Conservation (phyloP, 306 rosid species). For the Glycine soja region DNA sequence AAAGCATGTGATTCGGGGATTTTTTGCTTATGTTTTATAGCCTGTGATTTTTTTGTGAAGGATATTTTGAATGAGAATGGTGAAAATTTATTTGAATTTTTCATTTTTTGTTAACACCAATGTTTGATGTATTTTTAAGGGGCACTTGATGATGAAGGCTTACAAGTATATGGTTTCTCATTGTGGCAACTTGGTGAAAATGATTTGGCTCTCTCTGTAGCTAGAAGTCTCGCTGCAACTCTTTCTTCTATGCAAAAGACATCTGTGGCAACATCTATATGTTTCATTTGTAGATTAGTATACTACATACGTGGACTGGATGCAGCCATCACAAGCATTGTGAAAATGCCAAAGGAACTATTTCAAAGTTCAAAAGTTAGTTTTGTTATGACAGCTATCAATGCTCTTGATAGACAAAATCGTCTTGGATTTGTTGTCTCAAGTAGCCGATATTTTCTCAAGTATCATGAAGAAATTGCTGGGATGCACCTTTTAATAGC, state of each 20-base stretch:
- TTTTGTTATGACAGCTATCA: constrained; percentile 79
- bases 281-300: constrained; percentile 77
- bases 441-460: constrained; percentile 61
- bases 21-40: constrained; percentile 22
- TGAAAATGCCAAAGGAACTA: constrained; percentile 79
- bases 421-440: constrained; percentile 69
- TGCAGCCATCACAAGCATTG: constrained; percentile 61
- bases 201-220: constrained; percentile 70
- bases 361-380: constrained; percentile 76
- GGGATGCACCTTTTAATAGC: constrained; percentile 81
- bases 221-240: constrained; percentile 61
- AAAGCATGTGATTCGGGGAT: constrained; percentile 23
- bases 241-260: constrained; percentile 67
- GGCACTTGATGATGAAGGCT: constrained; percentile 70
- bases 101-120: constrained; percentile 40
- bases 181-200: constrained; percentile 80
- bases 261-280: constrained; percentile 58
- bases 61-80: constrained; percentile 32
- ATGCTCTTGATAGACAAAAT: constrained; percentile 71
- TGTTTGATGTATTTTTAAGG: constrained; percentile 62
- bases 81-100: constrained; percentile 9
- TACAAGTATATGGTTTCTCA: constrained; percentile 82
- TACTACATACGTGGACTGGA: constrained; percentile 76
- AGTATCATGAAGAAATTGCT: constrained; percentile 71
- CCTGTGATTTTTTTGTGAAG: constrained; percentile 3